A percentile compares a stretch with the other conserved stretches of the same genome.
Evolutionary conservation across 805 yeast species (phyloP).

Genomic region (Candida silvatica): DNA sequence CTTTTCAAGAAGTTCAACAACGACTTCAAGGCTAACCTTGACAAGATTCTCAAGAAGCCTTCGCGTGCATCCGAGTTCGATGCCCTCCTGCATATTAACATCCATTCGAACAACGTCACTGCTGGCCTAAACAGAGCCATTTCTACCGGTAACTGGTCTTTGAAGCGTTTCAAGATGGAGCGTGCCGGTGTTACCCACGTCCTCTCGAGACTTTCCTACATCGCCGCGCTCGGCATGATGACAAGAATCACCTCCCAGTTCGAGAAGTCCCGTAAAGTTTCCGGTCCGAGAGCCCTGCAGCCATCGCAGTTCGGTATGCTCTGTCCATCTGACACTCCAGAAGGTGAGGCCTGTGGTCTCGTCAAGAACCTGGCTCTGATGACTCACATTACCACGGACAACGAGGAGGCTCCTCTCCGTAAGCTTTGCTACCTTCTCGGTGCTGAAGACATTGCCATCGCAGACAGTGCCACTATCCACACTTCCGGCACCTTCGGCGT

Average conservation of each 20-base stretch:
- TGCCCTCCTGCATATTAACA: constrained; percentile 80
- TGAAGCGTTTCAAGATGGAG: constrained; percentile 98
- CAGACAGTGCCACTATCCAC: constrained; percentile 81
- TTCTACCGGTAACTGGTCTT: constrained; percentile 98
- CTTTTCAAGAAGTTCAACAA: constrained; percentile 92
- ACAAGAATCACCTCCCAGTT: constrained; percentile 98
- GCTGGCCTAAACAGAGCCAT: constrained; percentile 94
- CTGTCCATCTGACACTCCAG: constrained; percentile 98
- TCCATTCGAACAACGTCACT: constrained; percentile 88
- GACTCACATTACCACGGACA: constrained; percentile 99
- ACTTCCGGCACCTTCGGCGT: constrained; percentile 74
- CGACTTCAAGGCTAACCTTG: constrained; percentile 91
- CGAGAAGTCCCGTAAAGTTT: constrained; percentile 94
- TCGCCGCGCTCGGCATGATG: constrained; percentile 98
- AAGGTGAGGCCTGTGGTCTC: constrained; percentile 99
- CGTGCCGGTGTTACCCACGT: constrained; percentile 99
- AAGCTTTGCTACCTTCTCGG: constrained; percentile 76
- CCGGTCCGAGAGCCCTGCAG: constrained; percentile 97
- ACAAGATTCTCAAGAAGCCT: constrained; percentile 88
- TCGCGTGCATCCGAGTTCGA: constrained; percentile 93
- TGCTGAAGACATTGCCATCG: constrained; percentile 73
- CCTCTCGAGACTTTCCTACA: constrained; percentile 80
- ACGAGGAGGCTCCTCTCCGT: constrained; percentile 84
- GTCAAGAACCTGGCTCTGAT: constrained; percentile 94
- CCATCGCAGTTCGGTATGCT: constrained; percentile 99